Percentiles rank a stretch among this genome's conserved stretches.
These are phyloP conservation scores for Athelia sp. DNA, from an alignment of 1,284 basidiomycete species.

Conservation along the genomic window DNA sequence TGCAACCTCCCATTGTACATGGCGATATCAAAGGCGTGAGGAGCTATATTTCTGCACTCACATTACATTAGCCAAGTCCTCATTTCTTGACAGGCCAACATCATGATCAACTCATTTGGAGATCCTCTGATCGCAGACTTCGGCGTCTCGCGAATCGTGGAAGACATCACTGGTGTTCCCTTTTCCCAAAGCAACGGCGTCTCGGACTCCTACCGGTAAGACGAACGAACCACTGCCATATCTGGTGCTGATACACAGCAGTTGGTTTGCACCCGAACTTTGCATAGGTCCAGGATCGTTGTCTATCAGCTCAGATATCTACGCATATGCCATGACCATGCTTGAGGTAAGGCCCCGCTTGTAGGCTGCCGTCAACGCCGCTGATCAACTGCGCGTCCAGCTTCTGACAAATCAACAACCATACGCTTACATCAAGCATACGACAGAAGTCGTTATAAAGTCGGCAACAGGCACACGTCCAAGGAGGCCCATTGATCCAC, in stretches of 20 bases:
- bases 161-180: conserved; percentile 45
- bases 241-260: neutral
- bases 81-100: conserved; percentile 36
- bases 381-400: conserved; percentile 20
- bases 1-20: conserved; percentile 44
- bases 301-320: conserved; percentile 45
- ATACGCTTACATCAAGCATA: conserved; percentile 39
- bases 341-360: conserved; percentile 35
- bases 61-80: neutral
- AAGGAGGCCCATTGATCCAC: conserved; percentile 29
- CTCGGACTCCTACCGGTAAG: conserved; percentile 35
- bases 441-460: conserved; percentile 43
- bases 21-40: conserved; percentile 49
- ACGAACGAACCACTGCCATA: neutral
- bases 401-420: conserved; percentile 47
- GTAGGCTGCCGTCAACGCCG: neutral
- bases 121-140: conserved; percentile 53
- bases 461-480: conserved; percentile 38
- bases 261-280: conserved; percentile 54
- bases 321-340: conserved; percentile 50
- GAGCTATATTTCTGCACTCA: conserved; percentile 7
- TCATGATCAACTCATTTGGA: conserved; percentile 41
- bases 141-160: conserved; percentile 54
- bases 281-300: conserved; percentile 42
- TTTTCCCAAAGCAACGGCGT: conserved; percentile 49